A percentile compares a stretch with the other conserved stretches of the same genome.
Evolutionary conservation across 805 yeast species (phyloP).

Genomic region (Martiniozyma abietophila): DNA sequence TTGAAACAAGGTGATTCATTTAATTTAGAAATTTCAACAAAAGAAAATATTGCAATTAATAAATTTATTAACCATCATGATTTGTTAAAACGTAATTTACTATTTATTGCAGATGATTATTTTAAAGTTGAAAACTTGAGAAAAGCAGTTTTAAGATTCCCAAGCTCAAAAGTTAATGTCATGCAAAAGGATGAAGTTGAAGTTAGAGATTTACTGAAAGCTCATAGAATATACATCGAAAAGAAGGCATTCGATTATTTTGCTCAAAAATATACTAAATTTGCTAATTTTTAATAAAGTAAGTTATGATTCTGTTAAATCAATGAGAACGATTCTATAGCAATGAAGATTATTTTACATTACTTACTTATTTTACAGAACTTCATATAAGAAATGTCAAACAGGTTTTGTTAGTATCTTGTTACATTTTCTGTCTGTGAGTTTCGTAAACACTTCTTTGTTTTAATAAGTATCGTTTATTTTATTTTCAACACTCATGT

Average conservation of each 20-base stretch:
- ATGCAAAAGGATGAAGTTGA: slow-evolving; percentile 69
- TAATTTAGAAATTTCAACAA: slow-evolving; percentile 21
- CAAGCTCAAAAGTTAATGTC: slow-evolving; percentile 47
- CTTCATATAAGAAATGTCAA: too few relatives aligned
- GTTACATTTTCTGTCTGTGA: too few relatives aligned
- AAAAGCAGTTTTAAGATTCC: slow-evolving; percentile 43
- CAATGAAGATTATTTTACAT: too few relatives aligned
- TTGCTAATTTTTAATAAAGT: slow-evolving; percentile 10
- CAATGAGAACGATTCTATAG: too few relatives aligned
- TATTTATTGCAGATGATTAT: slow-evolving; percentile 55
- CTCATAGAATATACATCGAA: slow-evolving; percentile 69
- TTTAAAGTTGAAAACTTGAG: slow-evolving; percentile 42
- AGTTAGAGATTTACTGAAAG: slow-evolving; percentile 75
- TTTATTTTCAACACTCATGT: too few relatives aligned
- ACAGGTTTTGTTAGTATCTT: too few relatives aligned
- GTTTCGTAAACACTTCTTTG: too few relatives aligned
- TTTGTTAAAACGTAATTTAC: slow-evolving; percentile 42
- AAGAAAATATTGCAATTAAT: slow-evolving; percentile 23
- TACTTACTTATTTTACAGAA: too few relatives aligned
- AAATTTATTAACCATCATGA: slow-evolving; percentile 39
- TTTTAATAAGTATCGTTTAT: too few relatives aligned
- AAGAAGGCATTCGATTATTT: slow-evolving; percentile 60
- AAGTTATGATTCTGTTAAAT: too few relatives aligned
- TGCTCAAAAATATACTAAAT: slow-evolving; percentile 24
- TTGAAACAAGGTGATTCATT: slow-evolving; percentile 21